Evolutionary conservation across 176 grass and related monocot genomes (phyloP).

Genomic region (Cenchrus fungigraminus): DNA sequence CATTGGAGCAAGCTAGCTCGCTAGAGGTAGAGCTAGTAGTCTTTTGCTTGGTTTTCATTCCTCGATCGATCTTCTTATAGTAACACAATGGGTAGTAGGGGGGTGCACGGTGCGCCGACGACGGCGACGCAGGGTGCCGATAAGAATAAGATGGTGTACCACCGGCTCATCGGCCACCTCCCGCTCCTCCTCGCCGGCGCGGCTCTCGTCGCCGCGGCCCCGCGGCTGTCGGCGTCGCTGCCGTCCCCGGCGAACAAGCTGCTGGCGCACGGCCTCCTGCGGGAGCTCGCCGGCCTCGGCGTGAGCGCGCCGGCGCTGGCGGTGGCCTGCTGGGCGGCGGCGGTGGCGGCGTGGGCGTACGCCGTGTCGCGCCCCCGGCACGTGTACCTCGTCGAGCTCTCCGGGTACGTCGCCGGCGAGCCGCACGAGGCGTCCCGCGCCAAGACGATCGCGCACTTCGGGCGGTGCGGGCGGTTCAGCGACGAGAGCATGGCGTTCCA

Average conservation of each 20-base stretch:
- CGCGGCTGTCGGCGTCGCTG: conserved; percentile 10
- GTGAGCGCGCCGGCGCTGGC: conserved; percentile 17
- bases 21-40: neutral
- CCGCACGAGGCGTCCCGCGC: conserved; percentile 62
- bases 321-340: conserved; percentile 9
- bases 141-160: conserved; percentile 19
- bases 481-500: conserved; percentile 85
- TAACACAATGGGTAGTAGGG: conserved; percentile 28
- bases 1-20: neutral
- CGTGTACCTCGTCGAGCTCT: conserved; percentile 74
- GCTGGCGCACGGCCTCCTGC: neutral
- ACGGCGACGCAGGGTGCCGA: too few relatives aligned
- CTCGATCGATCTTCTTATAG: too few relatives aligned
- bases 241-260: neutral
- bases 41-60: too few relatives aligned
- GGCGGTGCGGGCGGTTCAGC: conserved; percentile 49
- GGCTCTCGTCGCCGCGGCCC: conserved; percentile 17
- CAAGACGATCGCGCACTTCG: conserved; percentile 69
- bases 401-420: conserved; percentile 49
- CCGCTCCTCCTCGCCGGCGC: conserved; percentile 41
- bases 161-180: conserved; percentile 32
- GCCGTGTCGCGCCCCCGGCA: conserved; percentile 46
- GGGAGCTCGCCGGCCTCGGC: neutral
- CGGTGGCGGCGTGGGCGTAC: conserved; percentile 43
- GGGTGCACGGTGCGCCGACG: neutral